These are phyloP conservation scores for Grosmannia clavigera DNA, from an alignment of 2,329 filamentous ascomycete genomes.

Conservation along the genomic window DNA sequence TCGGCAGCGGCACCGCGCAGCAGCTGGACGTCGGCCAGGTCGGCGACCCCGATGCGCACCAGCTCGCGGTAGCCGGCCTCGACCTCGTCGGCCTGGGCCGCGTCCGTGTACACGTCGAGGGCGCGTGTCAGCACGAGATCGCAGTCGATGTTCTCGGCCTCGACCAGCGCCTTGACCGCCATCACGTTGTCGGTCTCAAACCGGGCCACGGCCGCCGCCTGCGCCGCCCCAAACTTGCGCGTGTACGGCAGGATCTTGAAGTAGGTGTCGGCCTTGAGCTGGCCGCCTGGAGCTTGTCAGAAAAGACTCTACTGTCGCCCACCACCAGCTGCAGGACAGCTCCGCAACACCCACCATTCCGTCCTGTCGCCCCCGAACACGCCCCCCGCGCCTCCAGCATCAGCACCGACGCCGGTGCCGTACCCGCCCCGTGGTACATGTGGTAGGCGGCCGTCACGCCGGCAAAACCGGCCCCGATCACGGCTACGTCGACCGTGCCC, in stretches of 20 bases:
- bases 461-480: constrained; percentile 64
- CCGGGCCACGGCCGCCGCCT: constrained; percentile 5
- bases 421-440: constrained; percentile 29
- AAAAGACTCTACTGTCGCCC: too few relatives aligned
- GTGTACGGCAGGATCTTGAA: not conserved
- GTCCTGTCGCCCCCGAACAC: constrained; percentile 72
- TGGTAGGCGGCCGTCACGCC: constrained; percentile 58
- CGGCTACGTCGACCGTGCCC: constrained; percentile 48
- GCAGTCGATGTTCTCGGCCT: constrained; percentile 6
- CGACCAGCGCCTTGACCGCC: constrained; percentile 7
- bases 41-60: not conserved
- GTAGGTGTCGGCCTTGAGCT: constrained; percentile 24
- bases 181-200: constrained; percentile 9
- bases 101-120: constrained; percentile 24
- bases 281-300: constrained; percentile 18
- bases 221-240: not conserved
- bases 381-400: constrained; percentile 68
- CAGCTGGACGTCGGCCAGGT: not conserved
- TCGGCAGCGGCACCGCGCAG: not conserved
- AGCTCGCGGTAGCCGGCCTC: not conserved
- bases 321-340: not conserved
- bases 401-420: constrained; percentile 30
- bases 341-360: constrained; percentile 22
- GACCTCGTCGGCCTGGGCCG: not conserved
- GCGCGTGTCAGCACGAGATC: constrained; percentile 5